Base-by-base conservation (phyloP, 495 filamentous ascomycete genomes). In the Xylaria intraflava region DNA sequence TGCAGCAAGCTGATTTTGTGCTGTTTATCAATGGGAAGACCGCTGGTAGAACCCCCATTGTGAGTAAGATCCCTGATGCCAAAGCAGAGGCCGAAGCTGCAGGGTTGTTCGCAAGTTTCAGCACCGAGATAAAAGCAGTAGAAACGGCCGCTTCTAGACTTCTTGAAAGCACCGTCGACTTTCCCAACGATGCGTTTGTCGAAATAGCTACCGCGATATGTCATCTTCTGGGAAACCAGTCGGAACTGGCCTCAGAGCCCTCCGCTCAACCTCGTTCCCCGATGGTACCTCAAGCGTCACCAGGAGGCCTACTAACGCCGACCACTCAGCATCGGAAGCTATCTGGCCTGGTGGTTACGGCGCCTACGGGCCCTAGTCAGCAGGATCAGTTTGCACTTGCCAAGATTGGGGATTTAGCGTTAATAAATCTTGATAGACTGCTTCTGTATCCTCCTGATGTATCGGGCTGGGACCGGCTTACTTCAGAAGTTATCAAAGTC, bases 1-100 rank as follows among this genome's bases (percentile, higher is more conserved):
- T 97, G 5, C 88, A 95, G 59, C 87, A 95, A 65, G 91, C 90
- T 6, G 92, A 95, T 62, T 79, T 92, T 43, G 80, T 96, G 12
- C 76, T 96, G 46, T 88, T 87, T 45, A 74, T 79, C 14, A 75
- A 74, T 23, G 71, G 73, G 3, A 79, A 78, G 56, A 58, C 73
- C 2, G 66, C 73, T 3, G 73, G 75, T 2, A 71, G 66, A 51
- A 74, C 75, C 12, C 72, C 73, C 9, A 46, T 72, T 17, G 72
- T 71, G 2, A 60, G 67, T 30, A 76, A 69, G 47, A 66, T 62
- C 6, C 64, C 65, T 0, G 76, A 79, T 48, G 64, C 64, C 14
- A 67, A 65, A 30, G 70, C 67, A 14, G 71, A 74, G 44, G 64
- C 65, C 9, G 78, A 80, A 48, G 70, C 71, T 23, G 72, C 69